phyloP scores from a whole-genome alignment of 176 grass and related monocot species.

The Pontederia paniculata region DNA sequence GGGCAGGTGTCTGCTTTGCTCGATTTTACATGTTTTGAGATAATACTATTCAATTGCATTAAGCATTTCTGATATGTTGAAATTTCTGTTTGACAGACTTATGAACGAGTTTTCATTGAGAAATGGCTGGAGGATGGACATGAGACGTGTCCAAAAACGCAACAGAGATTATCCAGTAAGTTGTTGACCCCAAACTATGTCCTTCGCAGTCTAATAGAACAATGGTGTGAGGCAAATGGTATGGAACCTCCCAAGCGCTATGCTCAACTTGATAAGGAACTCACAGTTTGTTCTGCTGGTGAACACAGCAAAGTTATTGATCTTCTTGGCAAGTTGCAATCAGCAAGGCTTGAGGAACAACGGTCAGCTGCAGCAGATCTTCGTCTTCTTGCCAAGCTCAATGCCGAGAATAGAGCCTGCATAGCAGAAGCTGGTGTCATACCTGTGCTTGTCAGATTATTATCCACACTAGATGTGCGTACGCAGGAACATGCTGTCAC shows the following conservation, averaged over 20 bases:
- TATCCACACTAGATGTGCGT: conserved; percentile 48
- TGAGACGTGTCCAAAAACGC: conserved; percentile 78
- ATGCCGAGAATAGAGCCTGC: conserved; percentile 74
- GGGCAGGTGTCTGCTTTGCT: conserved; percentile 49
- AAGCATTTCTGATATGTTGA: background rate
- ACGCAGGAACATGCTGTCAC: conserved; percentile 86
- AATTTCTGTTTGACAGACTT: conserved; percentile 51
- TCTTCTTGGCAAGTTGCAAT: conserved; percentile 65
- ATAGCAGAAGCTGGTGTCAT: conserved; percentile 84
- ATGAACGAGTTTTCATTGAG: conserved; percentile 68
- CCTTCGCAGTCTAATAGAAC: conserved; percentile 63
- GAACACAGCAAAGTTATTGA: conserved; percentile 64
- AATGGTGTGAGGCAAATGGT: conserved; percentile 88
- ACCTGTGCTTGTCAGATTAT: conserved; percentile 68
- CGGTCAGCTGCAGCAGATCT: conserved; percentile 54
- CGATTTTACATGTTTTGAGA: conserved; percentile 4
- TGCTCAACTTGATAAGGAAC: conserved; percentile 31
- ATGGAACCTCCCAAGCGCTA: conserved; percentile 56
- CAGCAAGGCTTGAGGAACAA: conserved; percentile 62
- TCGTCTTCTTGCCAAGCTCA: conserved; percentile 71
- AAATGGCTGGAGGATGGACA: conserved; percentile 76
- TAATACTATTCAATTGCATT: background rate
- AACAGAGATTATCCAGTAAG: conserved; percentile 57
- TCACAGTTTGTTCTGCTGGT: conserved; percentile 42
- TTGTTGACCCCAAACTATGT: conserved; percentile 81